Conservation (phyloP, 2,329 filamentous ascomycete genomes). For the Tolypocladium pustulatum region DNA sequence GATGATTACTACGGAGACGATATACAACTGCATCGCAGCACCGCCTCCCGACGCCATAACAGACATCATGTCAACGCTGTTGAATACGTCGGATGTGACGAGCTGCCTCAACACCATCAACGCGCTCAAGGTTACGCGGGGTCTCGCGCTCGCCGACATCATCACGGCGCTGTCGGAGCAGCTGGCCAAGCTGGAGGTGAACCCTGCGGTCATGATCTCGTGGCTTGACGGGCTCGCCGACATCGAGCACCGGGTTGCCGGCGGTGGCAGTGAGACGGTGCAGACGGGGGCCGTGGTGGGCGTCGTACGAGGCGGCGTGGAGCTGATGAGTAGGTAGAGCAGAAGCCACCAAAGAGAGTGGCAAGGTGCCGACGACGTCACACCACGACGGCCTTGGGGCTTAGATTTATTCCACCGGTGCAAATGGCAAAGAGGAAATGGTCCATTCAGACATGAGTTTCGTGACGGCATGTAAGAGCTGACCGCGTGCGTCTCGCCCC, state of each 20-base stretch:
- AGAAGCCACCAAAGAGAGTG: background rate
- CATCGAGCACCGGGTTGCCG: slow-evolving; percentile 82
- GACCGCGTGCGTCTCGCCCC: background rate
- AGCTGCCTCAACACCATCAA: slow-evolving; percentile 84
- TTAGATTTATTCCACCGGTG: background rate
- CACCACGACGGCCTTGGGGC: background rate
- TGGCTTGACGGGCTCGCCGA: slow-evolving; percentile 90
- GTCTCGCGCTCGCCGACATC: slow-evolving; percentile 87
- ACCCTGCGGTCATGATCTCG: slow-evolving; percentile 73
- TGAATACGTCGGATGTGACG: slow-evolving; percentile 78
- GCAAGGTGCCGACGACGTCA: background rate
- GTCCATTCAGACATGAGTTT: background rate
- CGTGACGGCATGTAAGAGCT: background rate
- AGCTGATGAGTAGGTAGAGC: slow-evolving; percentile 40
- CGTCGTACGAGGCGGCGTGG: slow-evolving; percentile 76
- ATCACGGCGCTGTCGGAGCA: slow-evolving; percentile 79
- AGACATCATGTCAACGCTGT: slow-evolving; percentile 72
- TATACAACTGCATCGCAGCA: slow-evolving; percentile 95
- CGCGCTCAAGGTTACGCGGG: slow-evolving; percentile 73
- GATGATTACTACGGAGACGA: slow-evolving; percentile 75
- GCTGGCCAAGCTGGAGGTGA: slow-evolving; percentile 71
- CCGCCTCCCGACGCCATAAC: slow-evolving; percentile 83
- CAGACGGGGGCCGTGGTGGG: slow-evolving; percentile 92
- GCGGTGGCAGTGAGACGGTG: slow-evolving; percentile 75
- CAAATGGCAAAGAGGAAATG: background rate